Percentiles rank a stretch among this genome's conserved stretches.
These are phyloP conservation scores for Populus hybrid DNA, from an alignment of 441 rosid species.

Conservation along the genomic window DNA sequence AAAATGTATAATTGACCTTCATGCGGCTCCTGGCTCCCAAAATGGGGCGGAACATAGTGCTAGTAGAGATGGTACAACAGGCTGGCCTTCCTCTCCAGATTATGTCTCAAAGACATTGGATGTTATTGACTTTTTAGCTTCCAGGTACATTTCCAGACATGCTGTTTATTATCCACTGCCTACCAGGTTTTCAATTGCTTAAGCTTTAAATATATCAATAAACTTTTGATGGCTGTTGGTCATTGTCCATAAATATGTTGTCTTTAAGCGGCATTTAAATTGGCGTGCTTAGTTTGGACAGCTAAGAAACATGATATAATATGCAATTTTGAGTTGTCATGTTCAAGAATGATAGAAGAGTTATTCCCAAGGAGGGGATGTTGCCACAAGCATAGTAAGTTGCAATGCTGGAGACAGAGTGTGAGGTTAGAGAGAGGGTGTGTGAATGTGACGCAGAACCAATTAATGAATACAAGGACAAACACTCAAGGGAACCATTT, in stretches of 20 bases:
- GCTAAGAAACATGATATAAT: neutral
- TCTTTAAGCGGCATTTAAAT: neutral
- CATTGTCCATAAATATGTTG: neutral
- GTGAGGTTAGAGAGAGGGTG: neutral
- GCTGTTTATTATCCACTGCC: slow-evolving; percentile 3
- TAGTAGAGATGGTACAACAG: slow-evolving; percentile 61
- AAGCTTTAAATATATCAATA: neutral
- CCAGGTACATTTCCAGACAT: slow-evolving; percentile 38
- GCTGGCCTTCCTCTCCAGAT: slow-evolving; percentile 57
- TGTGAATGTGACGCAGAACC: neutral
- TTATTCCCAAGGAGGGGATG: too few relatives aligned
- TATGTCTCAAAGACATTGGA: slow-evolving; percentile 50
- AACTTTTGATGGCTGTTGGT: neutral
- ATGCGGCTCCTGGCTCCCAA: slow-evolving; percentile 87
- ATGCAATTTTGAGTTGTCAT: neutral
- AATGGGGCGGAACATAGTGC: slow-evolving; percentile 84
- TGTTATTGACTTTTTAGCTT: slow-evolving; percentile 66
- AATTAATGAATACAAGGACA: neutral
- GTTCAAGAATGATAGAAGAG: neutral
- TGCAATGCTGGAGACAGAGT: too few relatives aligned
- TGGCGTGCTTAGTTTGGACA: neutral
- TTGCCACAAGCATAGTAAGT: too few relatives aligned
- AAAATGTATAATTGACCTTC: slow-evolving; percentile 78
- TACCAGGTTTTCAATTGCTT: neutral
- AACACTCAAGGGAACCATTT: neutral